A percentile compares a stretch with the other conserved stretches of the same genome.
Evolutionary conservation across 73 alveolate genomes (phyloP).

Genomic region (Durusdinium trenchii): DNA sequence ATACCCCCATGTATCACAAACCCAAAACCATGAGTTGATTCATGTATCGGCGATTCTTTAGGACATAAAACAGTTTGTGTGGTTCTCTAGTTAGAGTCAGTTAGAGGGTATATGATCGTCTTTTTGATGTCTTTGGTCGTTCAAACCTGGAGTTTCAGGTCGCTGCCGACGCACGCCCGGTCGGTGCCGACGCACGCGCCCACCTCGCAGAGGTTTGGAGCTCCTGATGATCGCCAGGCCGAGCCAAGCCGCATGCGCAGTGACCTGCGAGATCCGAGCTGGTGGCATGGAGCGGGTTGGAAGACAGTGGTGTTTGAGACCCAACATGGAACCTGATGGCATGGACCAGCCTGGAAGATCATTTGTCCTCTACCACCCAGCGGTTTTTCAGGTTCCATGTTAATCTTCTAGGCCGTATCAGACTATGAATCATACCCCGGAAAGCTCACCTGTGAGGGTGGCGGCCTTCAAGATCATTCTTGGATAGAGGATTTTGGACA

Average conservation of each 20-base stretch:
- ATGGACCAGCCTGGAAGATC: not conserved
- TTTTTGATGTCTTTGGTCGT: not conserved
- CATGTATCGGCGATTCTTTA: not conserved
- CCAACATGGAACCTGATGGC: not conserved
- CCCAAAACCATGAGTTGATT: no score
- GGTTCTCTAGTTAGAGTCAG: not conserved
- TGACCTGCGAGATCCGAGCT: not conserved
- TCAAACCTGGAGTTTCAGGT: not conserved
- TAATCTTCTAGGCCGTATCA: no score
- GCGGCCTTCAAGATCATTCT: no score
- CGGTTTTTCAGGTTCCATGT: no score
- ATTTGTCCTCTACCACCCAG: not conserved
- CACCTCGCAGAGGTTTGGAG: not conserved
- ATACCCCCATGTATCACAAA: no score
- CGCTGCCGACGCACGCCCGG: not conserved
- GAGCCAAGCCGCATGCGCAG: not conserved
- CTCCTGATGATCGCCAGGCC: conserved; percentile 34
- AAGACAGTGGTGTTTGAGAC: not conserved
- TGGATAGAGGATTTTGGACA: no score
- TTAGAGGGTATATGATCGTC: not conserved
- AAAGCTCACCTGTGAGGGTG: no score
- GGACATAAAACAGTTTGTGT: not conserved
- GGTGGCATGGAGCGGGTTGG: not conserved
- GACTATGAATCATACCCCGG: no score
- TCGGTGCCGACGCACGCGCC: not conserved